phyloP scores from a whole-genome alignment of 2,329 filamentous ascomycete species.

The Emergomyces africanus region DNA sequence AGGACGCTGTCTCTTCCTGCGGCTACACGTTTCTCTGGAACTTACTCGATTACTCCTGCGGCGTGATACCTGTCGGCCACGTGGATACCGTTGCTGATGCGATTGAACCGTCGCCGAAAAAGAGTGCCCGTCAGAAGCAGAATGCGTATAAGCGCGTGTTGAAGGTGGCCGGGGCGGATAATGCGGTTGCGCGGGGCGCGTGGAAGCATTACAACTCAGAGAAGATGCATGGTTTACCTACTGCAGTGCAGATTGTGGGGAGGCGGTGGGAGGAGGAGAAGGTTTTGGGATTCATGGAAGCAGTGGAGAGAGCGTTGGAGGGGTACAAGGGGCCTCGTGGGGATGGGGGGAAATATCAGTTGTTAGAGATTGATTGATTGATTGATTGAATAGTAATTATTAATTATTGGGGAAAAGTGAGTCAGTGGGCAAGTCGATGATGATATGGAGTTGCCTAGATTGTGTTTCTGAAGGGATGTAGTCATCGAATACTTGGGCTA shows the following conservation, averaged over 20 bases:
- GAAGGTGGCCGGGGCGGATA: slow-evolving; percentile 40
- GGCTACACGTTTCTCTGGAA: slow-evolving; percentile 95
- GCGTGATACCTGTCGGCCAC: slow-evolving; percentile 72
- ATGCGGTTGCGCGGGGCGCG: slow-evolving; percentile 68
- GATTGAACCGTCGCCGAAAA: slow-evolving; percentile 31
- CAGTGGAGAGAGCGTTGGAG: slow-evolving; percentile 61
- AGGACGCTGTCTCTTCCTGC: slow-evolving; percentile 70
- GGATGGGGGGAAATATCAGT: slow-evolving; percentile 22
- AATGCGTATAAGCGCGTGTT: slow-evolving; percentile 26
- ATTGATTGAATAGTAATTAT: slow-evolving; percentile 12
- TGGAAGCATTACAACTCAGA: slow-evolving; percentile 75
- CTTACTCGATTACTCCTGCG: slow-evolving; percentile 74
- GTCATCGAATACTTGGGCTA: not conserved
- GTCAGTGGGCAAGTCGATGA: not conserved
- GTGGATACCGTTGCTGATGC: slow-evolving; percentile 62
- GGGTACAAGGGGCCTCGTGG: slow-evolving; percentile 24
- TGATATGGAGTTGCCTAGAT: not conserved
- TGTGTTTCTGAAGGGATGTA: not conserved
- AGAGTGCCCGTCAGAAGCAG: slow-evolving; percentile 32
- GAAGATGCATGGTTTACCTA: slow-evolving; percentile 77
- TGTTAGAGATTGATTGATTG: slow-evolving; percentile 29
- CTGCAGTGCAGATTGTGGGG: slow-evolving; percentile 74
- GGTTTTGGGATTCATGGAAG: slow-evolving; percentile 67
- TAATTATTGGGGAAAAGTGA: not conserved
- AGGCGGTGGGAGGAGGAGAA: slow-evolving; percentile 75